Evolutionary conservation across 75 land plant genomes (phyloP), one percentile per base, ranked within the genome.

Genomic region (Pinus taeda): DNA sequence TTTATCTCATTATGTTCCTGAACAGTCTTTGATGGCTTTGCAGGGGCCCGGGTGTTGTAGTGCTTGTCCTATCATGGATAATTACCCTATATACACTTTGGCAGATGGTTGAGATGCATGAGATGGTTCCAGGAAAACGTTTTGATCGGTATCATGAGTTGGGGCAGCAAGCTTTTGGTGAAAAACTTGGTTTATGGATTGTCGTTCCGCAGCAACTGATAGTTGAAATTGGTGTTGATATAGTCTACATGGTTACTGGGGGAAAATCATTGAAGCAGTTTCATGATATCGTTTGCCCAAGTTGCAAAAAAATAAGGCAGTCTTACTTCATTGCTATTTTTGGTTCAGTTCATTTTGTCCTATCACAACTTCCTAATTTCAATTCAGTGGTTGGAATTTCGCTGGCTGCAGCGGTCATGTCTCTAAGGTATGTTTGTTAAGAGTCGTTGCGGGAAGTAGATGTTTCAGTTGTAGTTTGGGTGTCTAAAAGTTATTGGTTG

Each of bases 91-190:
- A 86, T 80, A 90, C 92, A 5, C 80, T 90, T 1, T 90, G 92
- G 92, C 92, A 90, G 78, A 89, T 90, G 91, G 92, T 90, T 55
- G 89, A 90, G 78, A 90, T 90, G 92, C 92, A 90, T 59, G 92
- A 90, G 81, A 90, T 90, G 88, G 83, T 90, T 15, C 88, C 88
- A 9, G 92, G 92, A 9, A 89, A 83, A 76, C 85, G 92, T n/a
- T 86, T 83, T 61, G 88, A 91, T 66, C 83, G 95, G 63, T 93
- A 93, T 87, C 96, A 91, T 60, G 94, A 93, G 77, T 79, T 93
- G 45, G 94, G 94, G 1, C 94, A 91, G 74, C 61, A 87, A 33
- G 94, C 91, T 1, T 90, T 88, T 53, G 93, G 93, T 0, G 76
- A 79, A 75, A 86, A 85, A 65, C 89, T 88, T 8, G 93, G 95